A percentile compares a stretch with the other conserved stretches of the same genome.
phyloP scores from a whole-genome alignment of 2,329 filamentous ascomycete genomes.

The Beauveria scarabaeidicola region DNA sequence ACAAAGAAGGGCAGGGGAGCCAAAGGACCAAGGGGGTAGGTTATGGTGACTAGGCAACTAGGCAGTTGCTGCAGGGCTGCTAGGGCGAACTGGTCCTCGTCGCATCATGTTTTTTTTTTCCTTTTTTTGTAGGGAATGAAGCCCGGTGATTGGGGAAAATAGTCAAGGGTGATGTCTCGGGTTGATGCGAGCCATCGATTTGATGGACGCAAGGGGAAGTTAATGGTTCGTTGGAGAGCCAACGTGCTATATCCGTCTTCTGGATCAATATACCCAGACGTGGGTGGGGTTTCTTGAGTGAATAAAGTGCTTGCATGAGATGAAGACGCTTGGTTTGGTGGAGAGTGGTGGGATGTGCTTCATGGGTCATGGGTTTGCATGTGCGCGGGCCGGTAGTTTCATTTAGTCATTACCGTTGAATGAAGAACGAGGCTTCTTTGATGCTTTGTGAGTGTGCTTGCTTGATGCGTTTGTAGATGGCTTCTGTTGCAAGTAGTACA shows the following conservation, averaged over 20 bases:
- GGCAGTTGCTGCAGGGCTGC: constrained; percentile 1
- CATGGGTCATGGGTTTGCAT: not conserved
- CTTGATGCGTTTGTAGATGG: not conserved
- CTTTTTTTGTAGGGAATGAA: not conserved
- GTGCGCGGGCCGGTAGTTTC: not conserved
- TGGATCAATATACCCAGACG: not conserved
- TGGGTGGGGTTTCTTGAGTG: not conserved
- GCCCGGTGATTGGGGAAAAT: too few species aligned
- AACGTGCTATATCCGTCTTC: not conserved
- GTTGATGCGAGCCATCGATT: constrained; percentile 4
- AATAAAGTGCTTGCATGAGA: constrained; percentile 10
- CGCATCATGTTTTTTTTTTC: not conserved
- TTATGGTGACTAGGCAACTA: too few species aligned
- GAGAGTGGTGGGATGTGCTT: not conserved
- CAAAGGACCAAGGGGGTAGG: not conserved
- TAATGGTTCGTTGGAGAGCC: not conserved
- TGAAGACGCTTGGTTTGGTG: constrained; percentile 3
- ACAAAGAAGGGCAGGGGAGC: not conserved
- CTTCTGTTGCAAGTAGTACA: not conserved
- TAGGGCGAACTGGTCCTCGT: not conserved
- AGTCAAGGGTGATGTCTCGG: constrained; percentile 1
- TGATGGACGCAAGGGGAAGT: not conserved
- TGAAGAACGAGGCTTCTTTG: not conserved
- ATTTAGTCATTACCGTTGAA: not conserved
- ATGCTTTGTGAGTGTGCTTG: not conserved